Base-by-base conservation (phyloP, 83 land plant genomes). In the Thuja plicata region DNA sequence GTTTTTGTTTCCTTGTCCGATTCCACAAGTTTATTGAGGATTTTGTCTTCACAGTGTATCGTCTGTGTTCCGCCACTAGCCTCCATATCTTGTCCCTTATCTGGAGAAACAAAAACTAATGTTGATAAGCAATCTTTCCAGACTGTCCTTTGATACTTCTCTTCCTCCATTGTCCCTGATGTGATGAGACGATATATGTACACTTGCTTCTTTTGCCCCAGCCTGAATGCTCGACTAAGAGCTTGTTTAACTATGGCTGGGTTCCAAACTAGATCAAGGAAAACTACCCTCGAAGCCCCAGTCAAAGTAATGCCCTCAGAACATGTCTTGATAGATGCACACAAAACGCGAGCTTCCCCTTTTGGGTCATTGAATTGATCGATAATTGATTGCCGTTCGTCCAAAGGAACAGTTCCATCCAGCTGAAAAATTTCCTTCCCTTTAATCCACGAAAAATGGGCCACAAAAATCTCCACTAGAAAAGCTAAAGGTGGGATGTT, bases 191-290 rank as follows among this genome's bases (percentile, higher is more conserved):
- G 89, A 85, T 96, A 96, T 1, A 90, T 73, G 57, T 91, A 90
- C 46, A 96, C 97, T 17, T 88, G 78, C 84, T 89, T 95, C 50
- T 89, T 78, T 89, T 96, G 97, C n/a, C 97, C 97, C 32, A 95
- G 30, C 87, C 96, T 87, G 87, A 93, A 95, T 10, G 97, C 97
- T 40, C 97, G 77, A 87, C 94, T 91, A 34, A 95, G 90, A 40
- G 97, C 97, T 90, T 96, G 97, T 52, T 91, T 92, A 76, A 89
- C 92, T 17, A 94, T 93, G 13, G 97, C 87, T 43, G 96, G 95
- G 52, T 96, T 96, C 96, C 96, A 96, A n/a, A 92, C 94, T 60
- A 91, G 88, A 87, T 96, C 97, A 46, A 96, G 94, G 27, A 96
- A 87, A 11, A 96, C 92, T 2, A 96, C 94, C 80, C 97, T 90